Base-by-base conservation (phyloP, 2,329 filamentous ascomycete species). In the Trichoderma sp. region DNA sequence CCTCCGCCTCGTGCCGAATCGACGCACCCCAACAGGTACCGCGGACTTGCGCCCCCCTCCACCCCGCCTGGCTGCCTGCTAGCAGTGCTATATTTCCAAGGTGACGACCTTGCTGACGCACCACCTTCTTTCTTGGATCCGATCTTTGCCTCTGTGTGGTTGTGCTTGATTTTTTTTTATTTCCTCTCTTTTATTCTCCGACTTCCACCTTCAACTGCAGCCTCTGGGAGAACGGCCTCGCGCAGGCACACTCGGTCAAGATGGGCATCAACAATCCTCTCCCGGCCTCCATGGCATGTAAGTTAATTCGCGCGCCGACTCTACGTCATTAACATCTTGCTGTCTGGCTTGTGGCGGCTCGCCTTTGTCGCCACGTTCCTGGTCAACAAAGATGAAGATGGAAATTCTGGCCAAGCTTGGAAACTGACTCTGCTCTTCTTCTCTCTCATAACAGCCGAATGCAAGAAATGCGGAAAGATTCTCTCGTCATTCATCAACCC, bases 391-490 rank as follows among this genome's bases (percentile, higher is more conserved):
- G 47, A 53, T n/a, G 36, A 50, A 9, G 39, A 13, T 12, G 47
- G 11, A 30, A 11, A 17, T 12, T 36, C 15, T 36, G 20, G 34
- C 8, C 17, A 36, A 28, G 5, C 17, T 26, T 5, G 30, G n/a
- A 69, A 62, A 6, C 62, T 71, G 39, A 63, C 73, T 73, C 66
- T 68, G 6, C 1, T 69, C 17, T 15, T 63, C 59, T 58, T 43
- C 26, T 50, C 36, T 30, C 65, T 20, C 17, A n/a, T 8, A 32
- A 68, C 82, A 98, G 95, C 94, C 85, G 96, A 99, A 85, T 98
- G 96, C 85, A 96, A 92, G 82, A 99, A 99, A 84, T 96, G 94
- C 80, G 93, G 93, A 80, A 97, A 97, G 86, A 98, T 98, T 78
- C 88, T 99, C 76, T 89, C 93, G 59, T 97, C 95, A 13, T 99